Conservation (phyloP, 1,284 basidiomycete genomes). For the Clitocybe nebularis region DNA sequence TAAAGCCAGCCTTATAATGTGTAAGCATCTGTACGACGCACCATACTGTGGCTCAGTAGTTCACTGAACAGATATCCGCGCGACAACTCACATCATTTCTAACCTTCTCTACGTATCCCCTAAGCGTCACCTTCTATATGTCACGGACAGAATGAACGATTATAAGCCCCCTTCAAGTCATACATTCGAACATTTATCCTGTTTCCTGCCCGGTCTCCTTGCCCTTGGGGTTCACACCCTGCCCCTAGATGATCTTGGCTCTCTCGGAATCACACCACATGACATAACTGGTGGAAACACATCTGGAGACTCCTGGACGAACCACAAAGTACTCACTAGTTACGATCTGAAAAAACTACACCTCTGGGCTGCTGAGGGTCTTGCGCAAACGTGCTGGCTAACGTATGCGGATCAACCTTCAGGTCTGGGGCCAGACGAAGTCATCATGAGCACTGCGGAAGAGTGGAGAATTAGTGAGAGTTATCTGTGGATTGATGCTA, state of each 20-base stretch:
- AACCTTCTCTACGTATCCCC: slow-evolving; percentile 62
- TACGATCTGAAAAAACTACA: slow-evolving; percentile 52
- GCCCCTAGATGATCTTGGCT: slow-evolving; percentile 44
- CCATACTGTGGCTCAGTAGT: background rate
- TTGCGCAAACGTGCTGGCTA: slow-evolving; percentile 64
- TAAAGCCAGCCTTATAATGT: background rate
- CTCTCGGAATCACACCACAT: slow-evolving; percentile 37
- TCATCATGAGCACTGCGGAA: slow-evolving; percentile 11
- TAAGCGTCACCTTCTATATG: slow-evolving; percentile 61
- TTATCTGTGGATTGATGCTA: slow-evolving; percentile 45
- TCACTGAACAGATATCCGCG: background rate
- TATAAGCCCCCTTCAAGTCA: slow-evolving; percentile 35
- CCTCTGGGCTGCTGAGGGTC: slow-evolving; percentile 63
- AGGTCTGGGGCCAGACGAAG: slow-evolving; percentile 62
- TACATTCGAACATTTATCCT: slow-evolving; percentile 67
- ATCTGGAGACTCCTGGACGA: slow-evolving; percentile 36
- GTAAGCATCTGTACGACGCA: background rate
- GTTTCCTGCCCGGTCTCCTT: slow-evolving; percentile 73
- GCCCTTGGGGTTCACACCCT: slow-evolving; percentile 63
- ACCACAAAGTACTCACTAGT: slow-evolving; percentile 42
- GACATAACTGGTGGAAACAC: slow-evolving; percentile 28
- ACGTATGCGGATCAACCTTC: slow-evolving; percentile 59
- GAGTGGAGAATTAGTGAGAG: slow-evolving; percentile 17
- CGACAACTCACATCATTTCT: slow-evolving; percentile 41
- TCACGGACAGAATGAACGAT: slow-evolving; percentile 46